phyloP scores from a whole-genome alignment of 768 basidiomycete species.

The Suillus sp. region DNA sequence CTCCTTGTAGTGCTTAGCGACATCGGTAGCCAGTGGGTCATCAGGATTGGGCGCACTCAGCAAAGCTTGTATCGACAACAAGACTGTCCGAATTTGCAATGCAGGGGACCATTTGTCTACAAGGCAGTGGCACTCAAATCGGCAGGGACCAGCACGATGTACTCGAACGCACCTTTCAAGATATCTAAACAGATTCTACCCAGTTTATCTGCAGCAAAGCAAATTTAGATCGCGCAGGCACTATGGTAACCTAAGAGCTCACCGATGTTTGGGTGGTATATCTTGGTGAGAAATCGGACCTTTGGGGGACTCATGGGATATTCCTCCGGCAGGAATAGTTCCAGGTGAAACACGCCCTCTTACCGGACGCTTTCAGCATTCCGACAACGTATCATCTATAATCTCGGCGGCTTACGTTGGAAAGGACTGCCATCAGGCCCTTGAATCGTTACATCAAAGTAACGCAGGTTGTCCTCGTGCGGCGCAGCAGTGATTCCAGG shows the following conservation, averaged over 20 bases:
- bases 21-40: slow-evolving; percentile 91
- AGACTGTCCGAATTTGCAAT: slow-evolving; percentile 95
- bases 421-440: slow-evolving; percentile 96
- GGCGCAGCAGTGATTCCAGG: slow-evolving; percentile 95
- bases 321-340: slow-evolving; percentile 97
- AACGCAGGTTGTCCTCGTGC: slow-evolving; percentile 96
- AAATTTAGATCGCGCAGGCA: slow-evolving; percentile 4
- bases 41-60: slow-evolving; percentile 96
- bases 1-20: slow-evolving; percentile 99
- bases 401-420: slow-evolving; percentile 56
- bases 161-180: slow-evolving; percentile 71
- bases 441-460: slow-evolving; percentile 97
- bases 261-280: slow-evolving; percentile 99
- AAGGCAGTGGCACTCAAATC: slow-evolving; percentile 1
- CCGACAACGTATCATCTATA: slow-evolving; percentile 3
- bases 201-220: slow-evolving; percentile 75
- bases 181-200: slow-evolving; percentile 99
- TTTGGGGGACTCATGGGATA: slow-evolving; percentile 99
- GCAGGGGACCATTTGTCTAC: slow-evolving; percentile 99
- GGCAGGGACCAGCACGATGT: neutral
- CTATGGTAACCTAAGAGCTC: slow-evolving; percentile 34
- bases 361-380: slow-evolving; percentile 15
- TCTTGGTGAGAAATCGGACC: slow-evolving; percentile 96
- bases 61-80: slow-evolving; percentile 96
- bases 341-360: slow-evolving; percentile 95